Evolutionary conservation across 306 rosid species (phyloP).

Genomic region (Hylodesmum podocarpum): DNA sequence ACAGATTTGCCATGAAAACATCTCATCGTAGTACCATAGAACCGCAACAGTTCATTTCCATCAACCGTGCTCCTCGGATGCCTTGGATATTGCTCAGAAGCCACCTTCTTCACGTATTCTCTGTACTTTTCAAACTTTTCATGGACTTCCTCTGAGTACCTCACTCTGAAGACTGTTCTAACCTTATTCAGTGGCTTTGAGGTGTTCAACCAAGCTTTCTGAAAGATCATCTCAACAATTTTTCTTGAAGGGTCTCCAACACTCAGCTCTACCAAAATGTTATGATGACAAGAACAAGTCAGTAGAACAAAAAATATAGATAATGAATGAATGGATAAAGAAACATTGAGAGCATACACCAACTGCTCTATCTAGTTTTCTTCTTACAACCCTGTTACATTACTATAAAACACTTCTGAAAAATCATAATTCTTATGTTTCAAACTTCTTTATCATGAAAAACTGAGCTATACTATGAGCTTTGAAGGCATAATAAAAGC

Average conservation of each 20-base stretch:
- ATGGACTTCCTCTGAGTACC: conserved; percentile 43
- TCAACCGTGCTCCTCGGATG: conserved; percentile 67
- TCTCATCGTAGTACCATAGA: conserved; percentile 56
- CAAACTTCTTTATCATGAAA: not conserved
- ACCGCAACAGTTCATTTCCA: conserved; percentile 65
- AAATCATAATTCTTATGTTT: not conserved
- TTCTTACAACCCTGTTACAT: not conserved
- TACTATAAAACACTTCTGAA: not conserved
- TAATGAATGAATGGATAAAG: not conserved
- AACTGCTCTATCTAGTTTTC: not conserved
- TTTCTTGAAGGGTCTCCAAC: conserved; percentile 66
- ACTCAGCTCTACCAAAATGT: conserved; percentile 46
- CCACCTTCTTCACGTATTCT: conserved; percentile 61
- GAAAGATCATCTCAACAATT: conserved; percentile 68
- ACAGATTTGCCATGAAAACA: conserved; percentile 44
- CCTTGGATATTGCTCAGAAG: conserved; percentile 36
- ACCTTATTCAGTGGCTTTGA: conserved; percentile 48
- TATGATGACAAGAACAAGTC: not conserved
- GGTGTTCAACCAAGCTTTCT: conserved; percentile 54
- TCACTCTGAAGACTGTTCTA: conserved; percentile 53
- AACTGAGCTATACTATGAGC: not conserved
- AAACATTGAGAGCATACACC: not conserved
- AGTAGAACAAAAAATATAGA: not conserved
- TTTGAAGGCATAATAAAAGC: not conserved
- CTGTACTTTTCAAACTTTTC: conserved; percentile 65